phyloP scores from a whole-genome alignment of 139 green algal genomes.

The Coelastrella sp. region DNA sequence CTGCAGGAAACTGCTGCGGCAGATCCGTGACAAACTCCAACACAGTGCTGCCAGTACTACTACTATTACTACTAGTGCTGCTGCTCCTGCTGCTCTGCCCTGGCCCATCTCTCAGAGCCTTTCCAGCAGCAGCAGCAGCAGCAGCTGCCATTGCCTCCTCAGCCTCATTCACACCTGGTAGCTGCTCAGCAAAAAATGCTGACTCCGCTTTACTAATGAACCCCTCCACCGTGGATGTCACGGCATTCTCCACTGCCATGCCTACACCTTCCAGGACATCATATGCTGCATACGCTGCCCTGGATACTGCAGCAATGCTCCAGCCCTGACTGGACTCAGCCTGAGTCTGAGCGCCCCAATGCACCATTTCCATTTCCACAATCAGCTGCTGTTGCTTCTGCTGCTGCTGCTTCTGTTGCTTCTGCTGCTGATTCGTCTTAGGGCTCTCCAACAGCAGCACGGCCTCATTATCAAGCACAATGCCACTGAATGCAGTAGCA shows the following conservation, averaged over 20 bases:
- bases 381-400: neutral
- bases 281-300: neutral
- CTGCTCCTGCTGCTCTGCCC: no score
- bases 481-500: neutral
- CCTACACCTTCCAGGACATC: neutral
- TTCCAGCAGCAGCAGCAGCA: neutral
- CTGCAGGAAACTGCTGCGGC: slow-evolving; percentile 1
- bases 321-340: neutral
- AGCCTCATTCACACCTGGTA: no score
- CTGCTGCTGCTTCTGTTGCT: neutral
- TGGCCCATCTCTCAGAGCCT: neutral
- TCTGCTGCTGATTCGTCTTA: neutral
- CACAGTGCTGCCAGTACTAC: neutral
- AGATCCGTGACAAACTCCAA: slow-evolving; percentile 7
- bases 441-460: neutral
- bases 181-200: neutral
- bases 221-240: neutral
- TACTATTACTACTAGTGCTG: no score
- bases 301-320: slow-evolving; percentile 1
- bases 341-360: neutral
- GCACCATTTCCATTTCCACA: neutral
- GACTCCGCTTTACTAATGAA: neutral
- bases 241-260: neutral
- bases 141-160: neutral
- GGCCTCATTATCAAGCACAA: no score